These are phyloP conservation scores for Carallia pectinifolia DNA, from an alignment of 345 rosid species.

Conservation along the genomic window DNA sequence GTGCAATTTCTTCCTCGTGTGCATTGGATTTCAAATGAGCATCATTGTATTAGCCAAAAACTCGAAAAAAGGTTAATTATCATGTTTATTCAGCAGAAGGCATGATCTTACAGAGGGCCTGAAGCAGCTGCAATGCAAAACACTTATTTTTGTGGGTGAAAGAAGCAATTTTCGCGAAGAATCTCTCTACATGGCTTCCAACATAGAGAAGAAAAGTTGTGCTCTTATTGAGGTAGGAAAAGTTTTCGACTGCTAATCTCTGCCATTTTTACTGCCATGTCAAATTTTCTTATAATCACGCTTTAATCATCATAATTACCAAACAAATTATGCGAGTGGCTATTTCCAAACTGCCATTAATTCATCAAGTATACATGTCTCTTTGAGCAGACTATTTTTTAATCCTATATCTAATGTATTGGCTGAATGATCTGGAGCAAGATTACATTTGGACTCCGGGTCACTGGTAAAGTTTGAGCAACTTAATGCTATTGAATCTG, in stretches of 20 bases:
- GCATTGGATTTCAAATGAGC: neutral
- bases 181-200: slow-evolving; percentile 47
- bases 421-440: too few relatives aligned
- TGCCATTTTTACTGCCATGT: neutral
- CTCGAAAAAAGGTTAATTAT: neutral
- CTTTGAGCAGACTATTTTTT: too few relatives aligned
- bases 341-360: too few relatives aligned
- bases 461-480: too few relatives aligned
- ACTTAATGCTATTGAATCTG: neutral
- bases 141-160: slow-evolving; percentile 62
- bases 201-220: slow-evolving; percentile 43
- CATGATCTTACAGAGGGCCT: slow-evolving; percentile 53
- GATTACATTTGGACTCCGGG: too few relatives aligned
- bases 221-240: slow-evolving; percentile 55
- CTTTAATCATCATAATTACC: neutral
- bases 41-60: neutral
- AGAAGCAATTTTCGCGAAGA: slow-evolving; percentile 49
- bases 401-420: too few relatives aligned
- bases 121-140: slow-evolving; percentile 46
- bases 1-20: neutral
- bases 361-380: too few relatives aligned
- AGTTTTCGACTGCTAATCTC: neutral
- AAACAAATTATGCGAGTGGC: neutral
- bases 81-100: slow-evolving; percentile 41
- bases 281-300: neutral